phyloP scores from a whole-genome alignment of 2,329 filamentous ascomycete species.

The Aspergillus fijiensis region DNA sequence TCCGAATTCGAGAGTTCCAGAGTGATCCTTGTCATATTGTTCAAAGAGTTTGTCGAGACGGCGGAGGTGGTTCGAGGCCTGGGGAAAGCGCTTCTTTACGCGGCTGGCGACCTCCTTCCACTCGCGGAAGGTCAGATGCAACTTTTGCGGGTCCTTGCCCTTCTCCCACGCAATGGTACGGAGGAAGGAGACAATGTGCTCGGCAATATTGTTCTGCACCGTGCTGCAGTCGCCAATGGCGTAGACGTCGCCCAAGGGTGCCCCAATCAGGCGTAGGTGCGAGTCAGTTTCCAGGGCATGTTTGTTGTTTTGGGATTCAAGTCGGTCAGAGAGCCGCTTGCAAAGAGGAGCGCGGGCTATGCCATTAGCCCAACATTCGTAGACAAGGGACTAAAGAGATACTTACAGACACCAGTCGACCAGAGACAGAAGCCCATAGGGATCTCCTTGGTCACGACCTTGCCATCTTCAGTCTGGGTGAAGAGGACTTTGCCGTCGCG shows the following conservation, averaged over 20 bases:
- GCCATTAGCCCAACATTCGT: constrained; percentile 5
- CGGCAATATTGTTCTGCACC: constrained; percentile 94
- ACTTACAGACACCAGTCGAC: constrained; percentile 80
- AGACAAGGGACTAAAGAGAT: not conserved
- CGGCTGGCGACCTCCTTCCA: constrained; percentile 82
- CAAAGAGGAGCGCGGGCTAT: constrained; percentile 74
- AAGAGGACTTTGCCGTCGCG: constrained; percentile 81
- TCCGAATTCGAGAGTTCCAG: constrained; percentile 88
- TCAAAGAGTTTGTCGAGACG: constrained; percentile 88
- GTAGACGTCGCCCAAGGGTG: constrained; percentile 91
- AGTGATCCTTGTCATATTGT: constrained; percentile 89
- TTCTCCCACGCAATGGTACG: constrained; percentile 88
- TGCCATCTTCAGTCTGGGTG: constrained; percentile 76
- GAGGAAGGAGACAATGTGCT: constrained; percentile 86
- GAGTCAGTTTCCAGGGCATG: constrained; percentile 94
- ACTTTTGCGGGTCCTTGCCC: constrained; percentile 82
- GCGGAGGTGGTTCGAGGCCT: constrained; percentile 81
- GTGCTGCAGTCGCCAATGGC: constrained; percentile 95
- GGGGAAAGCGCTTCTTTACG: constrained; percentile 86
- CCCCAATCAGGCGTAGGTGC: constrained; percentile 83
- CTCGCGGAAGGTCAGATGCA: constrained; percentile 81
- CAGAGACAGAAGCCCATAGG: constrained; percentile 95
- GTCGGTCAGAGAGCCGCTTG: constrained; percentile 71
- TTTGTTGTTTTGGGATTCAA: constrained; percentile 77
- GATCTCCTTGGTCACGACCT: constrained; percentile 81